A percentile compares a stretch with the other conserved stretches of the same genome.
Evolutionary conservation across 2,329 filamentous ascomycete species (phyloP).

Genomic region (Xylaria sp.): DNA sequence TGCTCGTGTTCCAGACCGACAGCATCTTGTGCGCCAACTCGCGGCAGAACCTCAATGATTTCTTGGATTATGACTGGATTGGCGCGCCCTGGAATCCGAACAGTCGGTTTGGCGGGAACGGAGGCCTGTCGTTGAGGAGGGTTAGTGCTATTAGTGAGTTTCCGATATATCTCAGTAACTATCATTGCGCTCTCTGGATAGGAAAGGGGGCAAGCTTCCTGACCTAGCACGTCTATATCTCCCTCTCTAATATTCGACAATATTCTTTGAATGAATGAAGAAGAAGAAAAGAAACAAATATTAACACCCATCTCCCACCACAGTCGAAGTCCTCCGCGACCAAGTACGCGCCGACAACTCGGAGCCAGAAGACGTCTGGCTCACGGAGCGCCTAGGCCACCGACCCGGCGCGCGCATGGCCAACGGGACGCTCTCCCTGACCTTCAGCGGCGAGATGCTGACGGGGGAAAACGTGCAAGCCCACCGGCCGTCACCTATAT

Average conservation of each 20-base stretch:
- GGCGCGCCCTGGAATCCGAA: constrained; percentile 52
- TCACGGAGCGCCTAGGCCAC: constrained; percentile 63
- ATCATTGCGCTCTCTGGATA: background rate
- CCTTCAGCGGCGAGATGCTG: constrained; percentile 64
- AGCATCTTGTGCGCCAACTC: constrained; percentile 67
- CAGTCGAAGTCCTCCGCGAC: constrained; percentile 60
- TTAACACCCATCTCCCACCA: constrained; percentile 7
- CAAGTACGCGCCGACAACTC: constrained; percentile 58
- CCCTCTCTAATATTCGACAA: background rate
- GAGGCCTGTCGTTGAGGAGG: constrained; percentile 63
- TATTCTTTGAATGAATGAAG: background rate
- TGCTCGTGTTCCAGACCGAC: constrained; percentile 67
- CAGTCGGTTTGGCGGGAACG: constrained; percentile 62
- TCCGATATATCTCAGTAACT: background rate
- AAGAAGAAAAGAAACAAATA: background rate
- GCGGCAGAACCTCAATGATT: constrained; percentile 59
- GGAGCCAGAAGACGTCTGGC: constrained; percentile 68
- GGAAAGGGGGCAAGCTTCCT: no score
- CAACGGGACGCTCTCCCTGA: constrained; percentile 61
- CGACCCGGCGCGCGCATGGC: constrained; percentile 61
- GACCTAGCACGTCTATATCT: no score
- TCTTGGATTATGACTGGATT: constrained; percentile 61
- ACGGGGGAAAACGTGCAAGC: constrained; percentile 51
- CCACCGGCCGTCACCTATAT: background rate
- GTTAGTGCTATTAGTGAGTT: constrained; percentile 59